A percentile compares a stretch with the other conserved stretches of the same genome.
Evolutionary conservation across 768 basidiomycete species (phyloP).

Genomic region (Lactifluus pinguis): DNA sequence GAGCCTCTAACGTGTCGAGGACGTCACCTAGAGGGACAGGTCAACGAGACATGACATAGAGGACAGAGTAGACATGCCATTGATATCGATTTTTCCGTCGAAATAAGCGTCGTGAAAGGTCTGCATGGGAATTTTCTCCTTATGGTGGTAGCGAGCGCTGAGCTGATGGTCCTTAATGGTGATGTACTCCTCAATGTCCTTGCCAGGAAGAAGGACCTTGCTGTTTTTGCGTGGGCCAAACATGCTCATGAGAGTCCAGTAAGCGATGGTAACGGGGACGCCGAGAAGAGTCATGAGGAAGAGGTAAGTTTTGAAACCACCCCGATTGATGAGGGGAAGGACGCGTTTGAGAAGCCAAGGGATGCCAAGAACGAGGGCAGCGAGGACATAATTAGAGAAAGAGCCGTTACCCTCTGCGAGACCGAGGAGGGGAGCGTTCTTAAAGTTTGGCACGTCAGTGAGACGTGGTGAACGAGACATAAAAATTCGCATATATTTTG

Average conservation of each 20-base stretch:
- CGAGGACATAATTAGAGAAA: slow-evolving; percentile 78
- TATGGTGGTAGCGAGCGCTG: slow-evolving; percentile 68
- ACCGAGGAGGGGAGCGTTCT: slow-evolving; percentile 75
- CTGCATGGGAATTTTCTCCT: slow-evolving; percentile 95
- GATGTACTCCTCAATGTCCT: slow-evolving; percentile 84
- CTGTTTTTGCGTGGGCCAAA: slow-evolving; percentile 77
- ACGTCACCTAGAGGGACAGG: slow-evolving; percentile 61
- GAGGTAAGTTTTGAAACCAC: slow-evolving; percentile 79
- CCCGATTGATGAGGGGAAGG: slow-evolving; percentile 72
- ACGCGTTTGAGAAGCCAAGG: slow-evolving; percentile 81
- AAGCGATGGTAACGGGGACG: slow-evolving; percentile 67
- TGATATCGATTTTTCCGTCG: slow-evolving; percentile 92
- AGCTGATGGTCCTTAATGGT: slow-evolving; percentile 80
- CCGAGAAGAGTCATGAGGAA: slow-evolving; percentile 71
- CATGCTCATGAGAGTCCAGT: slow-evolving; percentile 84
- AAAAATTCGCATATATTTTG: background rate
- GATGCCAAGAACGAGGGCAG: slow-evolving; percentile 61
- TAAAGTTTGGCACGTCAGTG: slow-evolving; percentile 69
- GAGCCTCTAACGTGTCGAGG: slow-evolving; percentile 84
- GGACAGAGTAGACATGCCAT: slow-evolving; percentile 44
- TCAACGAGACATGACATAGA: slow-evolving; percentile 5
- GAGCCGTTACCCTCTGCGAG: slow-evolving; percentile 80
- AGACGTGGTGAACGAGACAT: slow-evolving; percentile 22
- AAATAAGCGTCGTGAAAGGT: slow-evolving; percentile 97
- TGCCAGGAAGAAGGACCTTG: slow-evolving; percentile 76